A percentile compares a stretch with the other conserved stretches of the same genome.
Conservation (phyloP, 768 basidiomycete species). For the Zangia roseola region DNA sequence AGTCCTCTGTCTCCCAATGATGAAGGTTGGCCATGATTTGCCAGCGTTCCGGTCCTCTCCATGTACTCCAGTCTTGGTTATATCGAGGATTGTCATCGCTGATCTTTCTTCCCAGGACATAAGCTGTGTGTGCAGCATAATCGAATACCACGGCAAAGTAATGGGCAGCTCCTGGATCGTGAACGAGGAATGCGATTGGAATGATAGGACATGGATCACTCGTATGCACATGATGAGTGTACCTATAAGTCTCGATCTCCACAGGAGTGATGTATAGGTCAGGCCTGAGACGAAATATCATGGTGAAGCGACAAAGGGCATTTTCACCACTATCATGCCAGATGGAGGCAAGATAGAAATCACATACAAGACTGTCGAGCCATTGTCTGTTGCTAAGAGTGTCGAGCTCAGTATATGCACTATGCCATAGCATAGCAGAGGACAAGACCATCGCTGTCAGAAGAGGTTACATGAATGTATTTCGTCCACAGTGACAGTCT, state of each 20-base stretch:
- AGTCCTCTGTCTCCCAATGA: not conserved
- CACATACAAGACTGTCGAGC: no score
- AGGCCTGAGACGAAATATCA: not conserved
- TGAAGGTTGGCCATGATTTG: not conserved
- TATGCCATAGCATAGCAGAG: no score
- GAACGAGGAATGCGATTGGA: not conserved
- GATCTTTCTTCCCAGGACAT: not conserved
- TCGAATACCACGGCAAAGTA: constrained; percentile 1
- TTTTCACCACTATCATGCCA: not conserved
- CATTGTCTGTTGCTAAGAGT: no score
- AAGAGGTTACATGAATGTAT: no score
- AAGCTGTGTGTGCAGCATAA: not conserved
- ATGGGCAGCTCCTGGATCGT: not conserved
- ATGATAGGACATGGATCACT: not conserved
- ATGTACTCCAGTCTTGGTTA: not conserved
- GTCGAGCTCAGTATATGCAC: no score
- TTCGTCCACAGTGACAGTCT: no score
- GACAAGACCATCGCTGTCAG: no score
- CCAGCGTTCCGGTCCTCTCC: constrained; percentile 4
- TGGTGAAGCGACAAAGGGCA: not conserved
- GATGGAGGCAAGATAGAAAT: no score
- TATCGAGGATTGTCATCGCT: not conserved
- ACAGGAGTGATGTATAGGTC: not conserved
- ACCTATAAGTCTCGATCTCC: not conserved
- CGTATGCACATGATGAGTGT: not conserved